Base-by-base conservation (phyloP, 305 asterid species). In the Plantago coronopus region DNA sequence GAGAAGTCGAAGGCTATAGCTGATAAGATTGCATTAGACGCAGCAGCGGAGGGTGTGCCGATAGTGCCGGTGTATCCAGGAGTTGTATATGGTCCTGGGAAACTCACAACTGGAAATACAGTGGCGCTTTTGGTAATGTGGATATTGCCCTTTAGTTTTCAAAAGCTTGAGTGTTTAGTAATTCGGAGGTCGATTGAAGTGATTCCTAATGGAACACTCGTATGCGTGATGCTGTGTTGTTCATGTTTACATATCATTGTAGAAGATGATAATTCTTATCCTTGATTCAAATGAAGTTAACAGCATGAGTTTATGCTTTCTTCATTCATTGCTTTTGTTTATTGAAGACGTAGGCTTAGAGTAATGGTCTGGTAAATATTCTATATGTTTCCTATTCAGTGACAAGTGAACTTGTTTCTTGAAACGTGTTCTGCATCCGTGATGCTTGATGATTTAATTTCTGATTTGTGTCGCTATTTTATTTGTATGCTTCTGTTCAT, bases 61-160 rank as follows among this genome's bases (percentile, higher is more conserved):
- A 84, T 91, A 38, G 80, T 88, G 78, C 87, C 81, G 10, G 86
- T 86, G 68, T 91, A 91, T 73, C 98, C 98, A 0, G 96, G 96
- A 72, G 98, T 91, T 68, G 75, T 91, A 54, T 91, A 88, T 67
- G 98, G 96, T 25, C 83, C 93, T 0, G 98, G 98, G 53, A 91
- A 91, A 76, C 75, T 84, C 45, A 84, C 98, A 16, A 69, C 82
- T 62, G 96, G 93, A 68, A 91, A 91, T 74, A 58, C 75, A 38
- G 77, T 91, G 56, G 89, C 96, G 4, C 82, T 75, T 27, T 7
- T 87, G 97, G 97, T 91, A 85, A 64, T 34, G 43, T 65, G 23
- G 57, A 59, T 29, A 66, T 71, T 55, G 38, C 46, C 46, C 63
- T n/a, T 15, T 40, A 44, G 29, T 56, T 73, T 67, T 53, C 51